These are phyloP conservation scores for Emergomyces orientalis DNA, from an alignment of 2,329 filamentous ascomycete species.

Conservation along the genomic window DNA sequence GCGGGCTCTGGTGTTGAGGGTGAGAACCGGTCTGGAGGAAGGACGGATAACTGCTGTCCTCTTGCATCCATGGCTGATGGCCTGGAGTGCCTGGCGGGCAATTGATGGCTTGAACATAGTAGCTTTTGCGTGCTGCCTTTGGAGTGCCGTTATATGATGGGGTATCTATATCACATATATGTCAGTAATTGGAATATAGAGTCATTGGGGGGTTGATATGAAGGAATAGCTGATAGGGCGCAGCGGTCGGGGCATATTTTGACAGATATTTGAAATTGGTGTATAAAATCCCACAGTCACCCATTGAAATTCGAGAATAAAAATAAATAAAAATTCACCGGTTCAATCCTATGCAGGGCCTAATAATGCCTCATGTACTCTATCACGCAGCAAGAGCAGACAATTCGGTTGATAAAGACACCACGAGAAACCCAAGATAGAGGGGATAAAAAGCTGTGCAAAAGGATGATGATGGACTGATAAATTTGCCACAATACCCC, in stretches of 20 bases:
- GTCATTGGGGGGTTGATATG: not conserved
- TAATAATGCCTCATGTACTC: not conserved
- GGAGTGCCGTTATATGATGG: not conserved
- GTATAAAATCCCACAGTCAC: not conserved
- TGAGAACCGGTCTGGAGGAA: slow-evolving; percentile 12
- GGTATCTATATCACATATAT: not conserved
- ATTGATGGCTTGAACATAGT: slow-evolving; percentile 25
- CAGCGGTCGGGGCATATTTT: not conserved
- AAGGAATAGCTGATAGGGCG: no score
- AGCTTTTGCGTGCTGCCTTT: slow-evolving; percentile 2
- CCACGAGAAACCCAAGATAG: not conserved
- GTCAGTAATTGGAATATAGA: not conserved
- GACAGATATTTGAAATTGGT: not conserved
- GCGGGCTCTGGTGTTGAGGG: slow-evolving; percentile 10
- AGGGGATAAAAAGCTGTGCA: not conserved
- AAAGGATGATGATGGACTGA: not conserved
- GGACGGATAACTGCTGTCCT: slow-evolving; percentile 10
- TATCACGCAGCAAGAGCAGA: not conserved
- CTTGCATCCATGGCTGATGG: slow-evolving; percentile 15
- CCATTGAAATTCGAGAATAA: not conserved
- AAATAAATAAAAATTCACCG: not conserved
- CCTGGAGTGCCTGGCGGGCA: slow-evolving; percentile 22
- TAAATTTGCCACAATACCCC: not conserved
- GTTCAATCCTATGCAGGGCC: not conserved
- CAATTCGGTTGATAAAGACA: not conserved